Base-by-base conservation (phyloP, 345 rosid species). In the Citrus reticulata region DNA sequence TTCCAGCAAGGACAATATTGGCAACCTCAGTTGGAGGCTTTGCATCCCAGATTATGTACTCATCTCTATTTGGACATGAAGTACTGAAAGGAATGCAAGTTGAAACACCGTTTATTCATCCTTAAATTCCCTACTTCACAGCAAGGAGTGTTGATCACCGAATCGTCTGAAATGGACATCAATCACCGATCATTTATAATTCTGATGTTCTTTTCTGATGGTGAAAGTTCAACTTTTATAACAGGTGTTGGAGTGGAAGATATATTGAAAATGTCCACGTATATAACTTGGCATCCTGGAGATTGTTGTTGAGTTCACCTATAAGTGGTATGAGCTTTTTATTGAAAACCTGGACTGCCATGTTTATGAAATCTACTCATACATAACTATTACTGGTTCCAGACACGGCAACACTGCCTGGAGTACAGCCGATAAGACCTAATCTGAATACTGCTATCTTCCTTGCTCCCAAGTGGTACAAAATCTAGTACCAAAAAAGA, bases 11-110 rank as follows among this genome's bases (percentile, higher is more conserved):
- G 76, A 72, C 10, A 1, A 2, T 7, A 69, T 80, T 90, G 10
- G 82, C 74, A 2, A 46, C 54, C 65, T 90, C 88, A 0, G 94
- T 82, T 2, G 88, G 80, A 74, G 88, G 95, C n/a, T 80, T 85
- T 67, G 82, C 86, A 34, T 90, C 95, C 91, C 90, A 90, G 68
- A 86, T 87, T 22, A 80, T 70, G 71, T 81, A 84, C 27, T 19
- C 11, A 58, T 29, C 73, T 78, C 93, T 77, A 62, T 79, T 60
- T 34, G 61, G 46, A 77, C 96, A 87, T 42, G 91, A 83, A 39
- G 74, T 71, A 22, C 73, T 34, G 34, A 71, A 55, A 1, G 72
- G 71, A 7, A 74, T n/a, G 68, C 93, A 88, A 10, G 24, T 10
- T 24, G n/a, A 62, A 27, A 10, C 14, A 0, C 5, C 55, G 5